Percentiles rank a stretch among this genome's conserved stretches.
Evolutionary conservation across 768 basidiomycete genomes (phyloP).

Genomic region (Suillus discolor): DNA sequence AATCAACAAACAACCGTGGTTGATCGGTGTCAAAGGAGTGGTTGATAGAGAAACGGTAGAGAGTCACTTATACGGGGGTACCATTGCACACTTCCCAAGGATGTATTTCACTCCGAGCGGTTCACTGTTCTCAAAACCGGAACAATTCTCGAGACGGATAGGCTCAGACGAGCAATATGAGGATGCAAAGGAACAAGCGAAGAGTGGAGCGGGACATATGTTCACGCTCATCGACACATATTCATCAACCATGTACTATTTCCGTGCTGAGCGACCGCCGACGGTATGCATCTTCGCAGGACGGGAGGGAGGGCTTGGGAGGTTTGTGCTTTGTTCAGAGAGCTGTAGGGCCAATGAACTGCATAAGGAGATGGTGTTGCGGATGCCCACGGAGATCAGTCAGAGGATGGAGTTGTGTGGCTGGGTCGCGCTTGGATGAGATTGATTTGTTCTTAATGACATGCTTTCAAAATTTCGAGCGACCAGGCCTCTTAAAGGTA

Average conservation of each 20-base stretch:
- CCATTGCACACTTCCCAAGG: conserved; percentile 10
- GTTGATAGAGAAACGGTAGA: background rate
- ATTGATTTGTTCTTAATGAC: background rate
- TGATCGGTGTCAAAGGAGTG: conserved; percentile 21
- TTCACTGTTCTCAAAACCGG: conserved; percentile 12
- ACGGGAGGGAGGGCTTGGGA: conserved; percentile 23
- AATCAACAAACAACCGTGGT: conserved; percentile 17
- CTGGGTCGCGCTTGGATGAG: background rate
- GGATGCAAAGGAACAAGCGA: background rate
- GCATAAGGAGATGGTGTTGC: conserved; percentile 22
- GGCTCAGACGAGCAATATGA: conserved; percentile 11
- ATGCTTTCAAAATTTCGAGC: background rate
- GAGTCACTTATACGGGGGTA: conserved; percentile 17
- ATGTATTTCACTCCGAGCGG: conserved; percentile 10
- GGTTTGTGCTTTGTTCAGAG: conserved; percentile 27
- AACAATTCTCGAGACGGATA: conserved; percentile 1
- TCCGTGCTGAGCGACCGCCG: background rate
- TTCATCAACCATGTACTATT: conserved; percentile 16
- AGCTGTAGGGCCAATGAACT: conserved; percentile 16
- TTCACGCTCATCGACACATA: conserved; percentile 22
- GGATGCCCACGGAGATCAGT: conserved; percentile 9
- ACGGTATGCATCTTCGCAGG: conserved; percentile 18
- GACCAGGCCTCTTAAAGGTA: background rate
- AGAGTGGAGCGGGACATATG: conserved; percentile 7
- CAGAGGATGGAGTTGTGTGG: background rate